Evolutionary conservation across 306 rosid genomes (phyloP), one percentile per base, ranked within the genome.

Genomic region (Cucurbita pepo): DNA sequence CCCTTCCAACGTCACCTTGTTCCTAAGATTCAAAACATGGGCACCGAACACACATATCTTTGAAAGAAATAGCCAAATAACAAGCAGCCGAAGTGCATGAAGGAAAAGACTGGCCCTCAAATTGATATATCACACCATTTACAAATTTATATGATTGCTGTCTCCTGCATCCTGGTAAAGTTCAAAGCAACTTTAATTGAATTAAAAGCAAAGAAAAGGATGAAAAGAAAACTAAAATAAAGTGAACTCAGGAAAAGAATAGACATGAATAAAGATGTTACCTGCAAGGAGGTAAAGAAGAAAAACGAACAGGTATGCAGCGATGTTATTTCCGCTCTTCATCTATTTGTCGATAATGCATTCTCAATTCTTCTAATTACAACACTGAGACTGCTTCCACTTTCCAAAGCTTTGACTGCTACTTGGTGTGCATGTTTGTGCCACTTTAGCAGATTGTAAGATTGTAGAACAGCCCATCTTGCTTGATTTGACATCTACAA

Each of bases 361-460:
- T 94, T 96, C 84, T 94, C 98, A 1, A 94, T 89, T 56, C 85
- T 89, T 82, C 91, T 86, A 73, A 90, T 90, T 61, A 90, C 96
- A 78, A 75, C 78, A 67, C 97, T 83, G 43, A 89, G 84, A 79
- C 86, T 84, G 80, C 83, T 78, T 72, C 97, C 89, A 40, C 81
- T 85, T 85, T 90, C 96, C 86, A 94, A 74, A 60, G 92, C 98
- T 85, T 86, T 87, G 76, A 94, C 84, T n/a, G 86, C 97, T 76
- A 93, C 95, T 81, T 87, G 87, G 84, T 89, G 95, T 6, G 95
- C 95, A 12, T 76, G 77, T 82, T 19, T 89, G 79, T 94, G 90
- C 98, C 92, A 90, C 82, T 90, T 94, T 77, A 94, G 92, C 79
- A 94, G 86, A 87, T 90, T 94, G 83, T 90, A 94, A 5, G 98